A percentile compares a stretch with the other conserved stretches of the same genome.
Evolutionary conservation across 2,329 filamentous ascomycete species (phyloP).

Genomic region (Colletotrichum sp.): DNA sequence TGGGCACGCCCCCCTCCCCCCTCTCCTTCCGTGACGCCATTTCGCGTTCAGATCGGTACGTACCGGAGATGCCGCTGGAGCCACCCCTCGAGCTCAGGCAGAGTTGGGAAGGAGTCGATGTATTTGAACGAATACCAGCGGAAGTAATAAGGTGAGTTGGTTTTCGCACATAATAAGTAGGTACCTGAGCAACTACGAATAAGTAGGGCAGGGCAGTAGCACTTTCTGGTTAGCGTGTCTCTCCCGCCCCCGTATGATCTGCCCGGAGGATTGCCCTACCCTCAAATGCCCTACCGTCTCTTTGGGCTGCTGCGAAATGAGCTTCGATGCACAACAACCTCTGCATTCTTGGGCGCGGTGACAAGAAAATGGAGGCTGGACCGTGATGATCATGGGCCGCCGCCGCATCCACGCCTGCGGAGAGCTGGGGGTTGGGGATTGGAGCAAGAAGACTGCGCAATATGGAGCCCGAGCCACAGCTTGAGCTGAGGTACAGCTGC

Average conservation of each 20-base stretch:
- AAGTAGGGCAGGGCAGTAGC: background rate
- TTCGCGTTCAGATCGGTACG: constrained; percentile 5
- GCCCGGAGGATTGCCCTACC: constrained; percentile 10
- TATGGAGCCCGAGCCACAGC: background rate
- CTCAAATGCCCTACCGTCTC: background rate
- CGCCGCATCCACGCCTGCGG: background rate
- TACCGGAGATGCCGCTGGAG: background rate
- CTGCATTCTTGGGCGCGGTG: background rate
- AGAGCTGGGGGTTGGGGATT: background rate
- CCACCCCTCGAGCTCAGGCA: constrained; percentile 1
- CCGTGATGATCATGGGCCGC: background rate
- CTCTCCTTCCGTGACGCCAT: constrained; percentile 11
- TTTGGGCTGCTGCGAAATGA: background rate
- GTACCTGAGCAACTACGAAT: background rate
- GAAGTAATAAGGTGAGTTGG: background rate
- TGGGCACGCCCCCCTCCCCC: background rate
- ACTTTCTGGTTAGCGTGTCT: constrained; percentile 1
- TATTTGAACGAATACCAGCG: background rate
- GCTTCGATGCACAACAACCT: background rate
- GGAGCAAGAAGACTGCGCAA: background rate
- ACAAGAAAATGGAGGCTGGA: background rate
- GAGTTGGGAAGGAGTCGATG: background rate
- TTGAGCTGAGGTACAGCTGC: background rate
- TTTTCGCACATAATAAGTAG: background rate
- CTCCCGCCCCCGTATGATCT: constrained; percentile 17